Evolutionary conservation across 306 rosid species (phyloP).

Genomic region (Potentilla sterilis): DNA sequence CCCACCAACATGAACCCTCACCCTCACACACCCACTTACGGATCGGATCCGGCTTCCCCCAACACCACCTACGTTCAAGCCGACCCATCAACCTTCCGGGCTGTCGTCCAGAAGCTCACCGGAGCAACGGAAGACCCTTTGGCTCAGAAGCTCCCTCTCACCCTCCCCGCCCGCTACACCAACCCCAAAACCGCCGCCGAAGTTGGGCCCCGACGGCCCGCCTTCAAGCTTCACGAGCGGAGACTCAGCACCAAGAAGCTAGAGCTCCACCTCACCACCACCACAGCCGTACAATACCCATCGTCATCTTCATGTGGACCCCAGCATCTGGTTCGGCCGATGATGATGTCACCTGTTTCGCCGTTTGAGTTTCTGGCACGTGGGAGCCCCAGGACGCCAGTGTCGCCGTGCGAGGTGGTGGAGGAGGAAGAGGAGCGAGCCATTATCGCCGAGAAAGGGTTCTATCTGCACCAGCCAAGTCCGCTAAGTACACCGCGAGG

Average conservation of each 20-base stretch:
- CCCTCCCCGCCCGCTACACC: conserved; percentile 45
- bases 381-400: conserved; percentile 61
- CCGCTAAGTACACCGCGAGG: conserved; percentile 53
- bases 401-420: conserved; percentile 31
- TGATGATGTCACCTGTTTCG: conserved; percentile 72
- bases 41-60: conserved; percentile 54
- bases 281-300: not conserved
- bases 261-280: conserved; percentile 44
- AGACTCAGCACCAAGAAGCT: conserved; percentile 61
- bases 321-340: not conserved
- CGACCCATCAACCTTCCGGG: conserved; percentile 73
- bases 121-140: conserved; percentile 76
- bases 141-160: conserved; percentile 55
- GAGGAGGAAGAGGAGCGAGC: conserved; percentile 49
- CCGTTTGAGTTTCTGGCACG: conserved; percentile 65
- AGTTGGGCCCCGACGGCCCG: conserved; percentile 46
- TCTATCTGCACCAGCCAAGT: conserved; percentile 61
- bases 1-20: conserved; percentile 15
- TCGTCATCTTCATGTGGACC: conserved; percentile 17
- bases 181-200: conserved; percentile 39
- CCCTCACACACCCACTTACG: conserved; percentile 29
- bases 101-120: conserved; percentile 76
- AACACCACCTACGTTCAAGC: conserved; percentile 89
- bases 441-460: conserved; percentile 63
- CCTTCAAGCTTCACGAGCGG: conserved; percentile 85